These are phyloP conservation scores for Naganishia sp. DNA, from an alignment of 1,284 basidiomycete genomes.

Conservation along the genomic window DNA sequence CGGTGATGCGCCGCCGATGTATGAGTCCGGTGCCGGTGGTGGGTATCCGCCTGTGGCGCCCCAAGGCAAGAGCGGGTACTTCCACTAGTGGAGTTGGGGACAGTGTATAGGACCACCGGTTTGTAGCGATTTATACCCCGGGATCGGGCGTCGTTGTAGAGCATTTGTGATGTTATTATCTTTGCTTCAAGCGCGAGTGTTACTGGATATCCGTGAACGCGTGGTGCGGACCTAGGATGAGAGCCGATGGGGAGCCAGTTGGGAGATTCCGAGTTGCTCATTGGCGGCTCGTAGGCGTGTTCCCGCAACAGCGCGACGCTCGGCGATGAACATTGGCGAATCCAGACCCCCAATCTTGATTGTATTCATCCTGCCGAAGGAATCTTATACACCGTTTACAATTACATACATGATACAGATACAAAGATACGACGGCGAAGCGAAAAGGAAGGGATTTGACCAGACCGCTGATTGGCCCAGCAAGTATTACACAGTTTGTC, in stretches of 20 bases:
- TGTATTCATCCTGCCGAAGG: not conserved
- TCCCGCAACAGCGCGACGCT: too few relatives aligned
- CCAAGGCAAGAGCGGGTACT: conserved; percentile 13
- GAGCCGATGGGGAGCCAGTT: too few relatives aligned
- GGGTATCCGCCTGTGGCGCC: conserved; percentile 10
- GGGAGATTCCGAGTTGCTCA: too few relatives aligned
- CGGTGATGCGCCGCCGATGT: conserved; percentile 16
- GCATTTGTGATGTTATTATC: not conserved
- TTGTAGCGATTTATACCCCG: conserved; percentile 6
- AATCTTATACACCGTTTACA: not conserved
- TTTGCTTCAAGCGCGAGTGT: not conserved
- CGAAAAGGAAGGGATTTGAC: too few relatives aligned
- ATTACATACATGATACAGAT: not conserved
- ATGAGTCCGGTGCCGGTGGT: conserved; percentile 4
- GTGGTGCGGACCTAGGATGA: too few relatives aligned
- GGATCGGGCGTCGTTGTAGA: not conserved
- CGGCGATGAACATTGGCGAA: too few relatives aligned
- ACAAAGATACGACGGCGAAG: too few relatives aligned
- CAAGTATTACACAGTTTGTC: too few relatives aligned
- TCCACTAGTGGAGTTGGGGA: conserved; percentile 1
- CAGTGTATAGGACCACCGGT: not conserved
- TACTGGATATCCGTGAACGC: too few relatives aligned
- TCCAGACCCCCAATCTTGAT: not conserved
- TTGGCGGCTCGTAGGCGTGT: too few relatives aligned
- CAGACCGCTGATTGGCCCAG: too few relatives aligned